Conservation (phyloP, 495 filamentous ascomycete species). For the Neurospora cerealis region DNA sequence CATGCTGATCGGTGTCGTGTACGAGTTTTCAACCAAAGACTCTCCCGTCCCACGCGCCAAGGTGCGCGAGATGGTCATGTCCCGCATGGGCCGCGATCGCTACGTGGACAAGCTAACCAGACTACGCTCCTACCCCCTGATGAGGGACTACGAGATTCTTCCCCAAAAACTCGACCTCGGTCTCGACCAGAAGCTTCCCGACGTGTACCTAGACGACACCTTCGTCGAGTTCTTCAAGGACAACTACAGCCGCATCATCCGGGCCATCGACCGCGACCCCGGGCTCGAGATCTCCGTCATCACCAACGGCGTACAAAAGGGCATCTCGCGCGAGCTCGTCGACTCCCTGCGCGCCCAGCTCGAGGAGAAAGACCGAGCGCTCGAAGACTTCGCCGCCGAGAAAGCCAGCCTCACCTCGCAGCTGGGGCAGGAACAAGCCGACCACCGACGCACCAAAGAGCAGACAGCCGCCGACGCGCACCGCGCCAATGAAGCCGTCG, state of each 20-base stretch:
- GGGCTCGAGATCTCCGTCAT: slow-evolving; percentile 72
- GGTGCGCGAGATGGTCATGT: slow-evolving; percentile 69
- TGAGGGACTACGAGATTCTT: slow-evolving; percentile 87
- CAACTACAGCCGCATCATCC: slow-evolving; percentile 76
- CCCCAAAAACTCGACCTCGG: slow-evolving; percentile 52
- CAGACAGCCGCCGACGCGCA: slow-evolving; percentile 51
- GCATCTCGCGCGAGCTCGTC: slow-evolving; percentile 72
- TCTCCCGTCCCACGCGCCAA: slow-evolving; percentile 80
- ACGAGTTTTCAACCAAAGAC: slow-evolving; percentile 96
- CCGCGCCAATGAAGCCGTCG: slow-evolving; percentile 54
- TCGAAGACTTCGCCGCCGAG: slow-evolving; percentile 60
- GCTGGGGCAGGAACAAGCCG: slow-evolving; percentile 66
- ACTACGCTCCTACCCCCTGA: slow-evolving; percentile 66
- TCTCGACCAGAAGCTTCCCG: slow-evolving; percentile 55
- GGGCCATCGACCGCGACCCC: slow-evolving; percentile 87
- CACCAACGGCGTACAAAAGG: slow-evolving; percentile 69
- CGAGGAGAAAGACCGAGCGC: slow-evolving; percentile 56
- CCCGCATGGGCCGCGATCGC: slow-evolving; percentile 73
- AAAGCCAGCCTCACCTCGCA: slow-evolving; percentile 56
- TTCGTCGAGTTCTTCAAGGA: slow-evolving; percentile 96
- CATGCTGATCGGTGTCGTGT: slow-evolving; percentile 76
- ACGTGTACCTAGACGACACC: slow-evolving; percentile 73
- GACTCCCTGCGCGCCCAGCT: slow-evolving; percentile 73
- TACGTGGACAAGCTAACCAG: slow-evolving; percentile 79
- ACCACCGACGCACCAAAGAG: slow-evolving; percentile 65